Evolutionary conservation across 1,284 basidiomycete species (phyloP).

Genomic region (Gymnopus androsaceus): DNA sequence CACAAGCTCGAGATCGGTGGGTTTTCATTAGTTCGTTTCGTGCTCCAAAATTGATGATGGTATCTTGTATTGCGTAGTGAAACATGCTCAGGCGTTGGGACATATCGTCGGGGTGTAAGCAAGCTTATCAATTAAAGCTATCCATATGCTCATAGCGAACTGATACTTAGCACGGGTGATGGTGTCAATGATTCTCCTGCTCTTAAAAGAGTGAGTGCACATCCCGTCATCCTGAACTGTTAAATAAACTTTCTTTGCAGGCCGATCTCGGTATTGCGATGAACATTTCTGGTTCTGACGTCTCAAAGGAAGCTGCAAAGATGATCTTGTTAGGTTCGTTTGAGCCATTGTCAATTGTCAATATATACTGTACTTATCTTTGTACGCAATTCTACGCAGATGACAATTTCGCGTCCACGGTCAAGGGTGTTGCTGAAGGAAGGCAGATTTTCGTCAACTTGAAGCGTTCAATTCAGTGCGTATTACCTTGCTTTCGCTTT

Average conservation of each 20-base stretch:
- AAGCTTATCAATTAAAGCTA: neutral
- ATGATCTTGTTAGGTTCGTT: conserved; percentile 65
- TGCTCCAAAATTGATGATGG: neutral
- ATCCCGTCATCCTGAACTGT: neutral
- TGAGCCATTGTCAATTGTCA: too few relatives aligned
- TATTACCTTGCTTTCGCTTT: neutral
- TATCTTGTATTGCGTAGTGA: conserved; percentile 41
- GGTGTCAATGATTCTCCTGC: conserved; percentile 75
- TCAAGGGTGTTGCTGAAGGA: conserved; percentile 70
- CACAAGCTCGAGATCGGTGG: conserved; percentile 74
- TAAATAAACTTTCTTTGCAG: conserved; percentile 21
- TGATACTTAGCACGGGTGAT: conserved; percentile 56
- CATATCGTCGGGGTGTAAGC: conserved; percentile 72
- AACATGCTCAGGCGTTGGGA: conserved; percentile 68
- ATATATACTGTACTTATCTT: neutral
- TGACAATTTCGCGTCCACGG: conserved; percentile 71
- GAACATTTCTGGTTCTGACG: conserved; percentile 73
- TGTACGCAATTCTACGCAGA: conserved; percentile 34
- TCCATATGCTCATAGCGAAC: too few relatives aligned
- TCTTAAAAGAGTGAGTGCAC: conserved; percentile 51
- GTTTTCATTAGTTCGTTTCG: conserved; percentile 25
- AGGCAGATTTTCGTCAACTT: conserved; percentile 70
- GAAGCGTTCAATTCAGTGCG: conserved; percentile 67
- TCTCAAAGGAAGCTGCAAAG: conserved; percentile 73
- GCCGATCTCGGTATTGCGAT: conserved; percentile 76